Conservation (phyloP, 305 asterid genomes). For the Rubia balearica region DNA sequence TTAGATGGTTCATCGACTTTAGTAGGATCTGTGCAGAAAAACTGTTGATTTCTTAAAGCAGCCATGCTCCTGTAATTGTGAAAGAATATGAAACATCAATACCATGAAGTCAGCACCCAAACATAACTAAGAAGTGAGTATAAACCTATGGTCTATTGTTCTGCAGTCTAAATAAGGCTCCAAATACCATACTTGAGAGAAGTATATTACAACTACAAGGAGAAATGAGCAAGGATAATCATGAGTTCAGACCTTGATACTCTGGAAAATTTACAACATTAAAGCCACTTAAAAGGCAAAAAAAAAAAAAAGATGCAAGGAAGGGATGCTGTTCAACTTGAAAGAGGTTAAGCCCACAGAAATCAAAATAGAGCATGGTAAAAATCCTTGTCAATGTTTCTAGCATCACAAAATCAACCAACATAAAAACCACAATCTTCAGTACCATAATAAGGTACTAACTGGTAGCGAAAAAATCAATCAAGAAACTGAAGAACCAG, state of each 20-base stretch:
- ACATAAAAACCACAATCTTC: neutral
- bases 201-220: neutral
- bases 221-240: neutral
- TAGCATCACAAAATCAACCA: neutral
- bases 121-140: neutral
- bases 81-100: neutral
- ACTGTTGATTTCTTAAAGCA: conserved; percentile 38
- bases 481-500: neutral
- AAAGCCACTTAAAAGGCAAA: neutral
- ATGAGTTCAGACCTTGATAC: neutral
- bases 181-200: neutral
- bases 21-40: conserved; percentile 45
- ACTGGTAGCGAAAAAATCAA: neutral
- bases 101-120: neutral
- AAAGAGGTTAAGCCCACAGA: neutral
- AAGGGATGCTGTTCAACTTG: neutral
- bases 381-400: neutral
- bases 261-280: neutral
- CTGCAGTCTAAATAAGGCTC: neutral
- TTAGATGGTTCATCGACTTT: conserved; percentile 39
- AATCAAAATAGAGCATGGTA: neutral
- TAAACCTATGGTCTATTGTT: neutral
- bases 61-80: conserved; percentile 27
- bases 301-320: neutral
- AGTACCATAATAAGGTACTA: neutral